phyloP scores from a whole-genome alignment of 2,329 filamentous ascomycete species.

The Calonectria ilicicola region DNA sequence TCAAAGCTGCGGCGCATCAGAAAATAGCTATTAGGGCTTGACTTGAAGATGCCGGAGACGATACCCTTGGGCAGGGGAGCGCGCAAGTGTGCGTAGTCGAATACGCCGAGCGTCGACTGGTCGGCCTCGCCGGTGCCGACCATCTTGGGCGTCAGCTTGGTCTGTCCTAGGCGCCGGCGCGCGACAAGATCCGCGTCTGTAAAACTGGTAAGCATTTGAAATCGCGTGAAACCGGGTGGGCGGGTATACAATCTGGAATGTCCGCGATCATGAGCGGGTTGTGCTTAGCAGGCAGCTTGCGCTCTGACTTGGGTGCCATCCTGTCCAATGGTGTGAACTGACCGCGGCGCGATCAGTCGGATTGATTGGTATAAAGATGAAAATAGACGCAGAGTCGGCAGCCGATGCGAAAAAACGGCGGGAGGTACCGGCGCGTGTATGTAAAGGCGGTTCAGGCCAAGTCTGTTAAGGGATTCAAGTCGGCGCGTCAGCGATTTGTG shows the following conservation, averaged over 20 bases:
- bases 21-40: constrained; percentile 92
- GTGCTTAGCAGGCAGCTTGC: constrained; percentile 69
- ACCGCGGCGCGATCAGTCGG: constrained; percentile 38
- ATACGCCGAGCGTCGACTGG: constrained; percentile 79
- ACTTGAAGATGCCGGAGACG: constrained; percentile 91
- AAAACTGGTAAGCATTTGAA: constrained; percentile 41
- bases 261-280: constrained; percentile 76
- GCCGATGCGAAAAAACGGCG: constrained; percentile 5
- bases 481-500: constrained; percentile 35
- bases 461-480: constrained; percentile 20
- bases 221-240: constrained; percentile 21
- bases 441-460: constrained; percentile 7
- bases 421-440: constrained; percentile 29
- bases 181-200: constrained; percentile 80
- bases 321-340: constrained; percentile 37
- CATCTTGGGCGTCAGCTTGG: constrained; percentile 86
- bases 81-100: constrained; percentile 96
- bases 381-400: constrained; percentile 34
- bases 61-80: constrained; percentile 93
- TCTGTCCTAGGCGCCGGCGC: constrained; percentile 91
- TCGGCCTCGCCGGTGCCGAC: constrained; percentile 81
- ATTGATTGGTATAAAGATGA: constrained; percentile 22
- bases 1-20: constrained; percentile 92
- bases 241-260: constrained; percentile 69
- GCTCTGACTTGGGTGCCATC: constrained; percentile 51